A percentile compares a stretch with the other conserved stretches of the same genome.
These are phyloP conservation scores for Pyrenula massariospora DNA, from an alignment of 495 filamentous ascomycete species.

Conservation along the genomic window DNA sequence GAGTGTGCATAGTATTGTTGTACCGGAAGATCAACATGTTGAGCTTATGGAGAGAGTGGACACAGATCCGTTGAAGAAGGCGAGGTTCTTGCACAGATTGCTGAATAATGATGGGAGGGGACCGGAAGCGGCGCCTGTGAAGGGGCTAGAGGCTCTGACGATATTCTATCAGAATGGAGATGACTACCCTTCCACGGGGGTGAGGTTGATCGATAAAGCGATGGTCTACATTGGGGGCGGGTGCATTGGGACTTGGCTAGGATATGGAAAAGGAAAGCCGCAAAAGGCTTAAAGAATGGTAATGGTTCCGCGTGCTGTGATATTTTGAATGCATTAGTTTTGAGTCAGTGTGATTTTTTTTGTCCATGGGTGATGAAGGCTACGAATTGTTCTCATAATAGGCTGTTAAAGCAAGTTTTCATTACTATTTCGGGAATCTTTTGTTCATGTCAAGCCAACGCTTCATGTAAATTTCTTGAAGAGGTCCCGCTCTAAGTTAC, in stretches of 20 bases:
- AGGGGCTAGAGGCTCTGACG: neutral
- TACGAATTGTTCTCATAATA: no score
- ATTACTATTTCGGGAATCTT: no score
- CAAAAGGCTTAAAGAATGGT: no score
- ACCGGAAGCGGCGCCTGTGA: neutral
- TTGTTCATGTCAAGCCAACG: no score
- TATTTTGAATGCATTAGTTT: no score
- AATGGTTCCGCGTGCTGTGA: no score
- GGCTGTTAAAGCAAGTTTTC: no score
- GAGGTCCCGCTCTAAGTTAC: no score
- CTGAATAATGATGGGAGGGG: neutral
- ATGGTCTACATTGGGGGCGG: neutral
- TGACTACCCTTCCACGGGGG: neutral
- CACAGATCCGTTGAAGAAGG: neutral
- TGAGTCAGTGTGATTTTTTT: no score
- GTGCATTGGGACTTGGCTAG: neutral
- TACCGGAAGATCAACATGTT: neutral
- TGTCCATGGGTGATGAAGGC: no score
- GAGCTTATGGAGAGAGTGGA: neutral
- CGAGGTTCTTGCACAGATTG: neutral
- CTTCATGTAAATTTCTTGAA: no score
- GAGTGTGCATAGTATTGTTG: neutral
- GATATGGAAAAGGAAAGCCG: neutral
- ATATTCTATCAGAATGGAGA: neutral
- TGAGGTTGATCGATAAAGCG: neutral